Base-by-base conservation (phyloP, 148 eudicot genomes). In the Amaranthus hypochondriacus region DNA sequence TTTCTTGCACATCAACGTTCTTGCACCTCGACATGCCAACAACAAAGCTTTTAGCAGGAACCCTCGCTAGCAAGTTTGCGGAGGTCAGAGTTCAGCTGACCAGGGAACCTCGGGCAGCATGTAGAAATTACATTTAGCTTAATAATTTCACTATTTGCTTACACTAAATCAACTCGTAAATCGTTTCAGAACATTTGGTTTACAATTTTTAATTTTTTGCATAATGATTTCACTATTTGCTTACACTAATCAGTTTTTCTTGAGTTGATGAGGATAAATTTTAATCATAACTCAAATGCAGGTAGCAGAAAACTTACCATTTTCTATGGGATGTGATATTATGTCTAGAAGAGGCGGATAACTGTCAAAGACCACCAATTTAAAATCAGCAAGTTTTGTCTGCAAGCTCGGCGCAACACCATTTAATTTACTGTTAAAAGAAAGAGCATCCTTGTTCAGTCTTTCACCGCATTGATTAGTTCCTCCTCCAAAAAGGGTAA, bases 281-380 rank as follows among this genome's bases (percentile, higher is more conserved):
- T 7, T 28, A 3, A 18, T 18, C 18, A 18, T 18, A 18, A 18
- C 18, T 48, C 14, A 39, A 56, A 48, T 65, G 54, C 62, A 57
- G 63, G 72, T 21, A 69, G 51, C 46, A 48, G 4, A 73, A 67
- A 76, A 39, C 52, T 71, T 87, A 91, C 91, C 97, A 28, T 73
- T 87, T 21, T 84, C 96, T 5, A 61, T 47, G 28, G 93, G 96
- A 62, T 80, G 86, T 54, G 81, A 68, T 63, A 93, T 75, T 69
- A 90, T 75, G 80, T 87, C 83, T 53, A 89, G 76, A 15, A 89
- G 96, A 81, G 98, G 98, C 43, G 83, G 83, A 66, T 93, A 89
- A 66, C 89, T 90, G 74, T 91, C 91, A 53, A 89, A 88, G 62
- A 88, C 85, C 73, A 89, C 95, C 48, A 89, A 84, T 76, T 82